Percentiles rank a stretch among this genome's conserved stretches.
These are phyloP conservation scores for Coffea canephora DNA, from an alignment of 257 asterid genomes.

Conservation along the genomic window DNA sequence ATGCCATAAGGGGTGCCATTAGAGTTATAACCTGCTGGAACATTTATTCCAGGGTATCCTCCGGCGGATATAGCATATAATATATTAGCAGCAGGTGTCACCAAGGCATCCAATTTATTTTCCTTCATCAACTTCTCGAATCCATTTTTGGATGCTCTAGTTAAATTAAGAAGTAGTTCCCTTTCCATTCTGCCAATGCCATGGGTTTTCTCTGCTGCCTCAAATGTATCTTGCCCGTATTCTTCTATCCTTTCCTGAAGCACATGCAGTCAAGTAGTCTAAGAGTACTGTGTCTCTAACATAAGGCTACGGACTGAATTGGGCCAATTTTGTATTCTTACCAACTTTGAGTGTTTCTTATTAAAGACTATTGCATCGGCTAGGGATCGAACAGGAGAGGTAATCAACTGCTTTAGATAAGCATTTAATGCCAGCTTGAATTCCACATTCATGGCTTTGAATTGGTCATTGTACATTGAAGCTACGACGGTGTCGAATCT, in stretches of 20 bases:
- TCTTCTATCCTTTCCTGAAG: slow-evolving; percentile 37
- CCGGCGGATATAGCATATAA: too few relatives aligned
- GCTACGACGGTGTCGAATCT: slow-evolving; percentile 16
- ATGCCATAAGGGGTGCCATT: too few relatives aligned
- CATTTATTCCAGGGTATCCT: too few relatives aligned
- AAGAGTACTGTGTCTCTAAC: neutral
- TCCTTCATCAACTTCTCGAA: slow-evolving; percentile 30
- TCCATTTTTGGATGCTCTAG: slow-evolving; percentile 23
- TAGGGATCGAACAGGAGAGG: slow-evolving; percentile 36
- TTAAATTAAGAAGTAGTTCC: slow-evolving; percentile 23
- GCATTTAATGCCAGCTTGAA: slow-evolving; percentile 36
- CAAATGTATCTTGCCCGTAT: slow-evolving; percentile 31
- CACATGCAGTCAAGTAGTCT: neutral
- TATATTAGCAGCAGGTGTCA: too few relatives aligned
- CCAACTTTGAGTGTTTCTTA: slow-evolving; percentile 29
- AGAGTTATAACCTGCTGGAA: too few relatives aligned
- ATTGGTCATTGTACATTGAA: slow-evolving; percentile 18
- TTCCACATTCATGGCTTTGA: slow-evolving; percentile 26
- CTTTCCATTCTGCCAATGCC: slow-evolving; percentile 33
- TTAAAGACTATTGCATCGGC: slow-evolving; percentile 40
- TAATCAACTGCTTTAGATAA: slow-evolving; percentile 8
- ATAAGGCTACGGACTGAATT: neutral
- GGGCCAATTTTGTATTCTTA: slow-evolving; percentile 1
- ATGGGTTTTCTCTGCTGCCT: slow-evolving; percentile 9
- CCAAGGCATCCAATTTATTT: too few relatives aligned